Conservation (phyloP, 2,329 filamentous ascomycete species). For the Eutypa lata region DNA sequence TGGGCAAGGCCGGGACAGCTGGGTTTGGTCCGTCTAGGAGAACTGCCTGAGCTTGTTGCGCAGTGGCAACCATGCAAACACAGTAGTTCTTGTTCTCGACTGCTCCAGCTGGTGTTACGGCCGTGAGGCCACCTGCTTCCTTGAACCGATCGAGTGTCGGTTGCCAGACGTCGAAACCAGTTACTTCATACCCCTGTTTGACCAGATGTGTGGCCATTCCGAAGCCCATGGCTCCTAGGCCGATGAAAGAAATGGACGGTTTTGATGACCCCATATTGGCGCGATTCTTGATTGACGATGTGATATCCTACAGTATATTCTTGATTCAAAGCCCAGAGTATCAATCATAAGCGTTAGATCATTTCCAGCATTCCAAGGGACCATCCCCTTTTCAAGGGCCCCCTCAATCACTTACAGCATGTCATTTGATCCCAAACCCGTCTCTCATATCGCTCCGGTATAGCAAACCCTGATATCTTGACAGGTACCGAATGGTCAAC, state of each 20-base stretch:
- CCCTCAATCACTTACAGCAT: too few relatives aligned
- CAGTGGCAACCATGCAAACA: slow-evolving; percentile 74
- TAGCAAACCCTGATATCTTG: too few relatives aligned
- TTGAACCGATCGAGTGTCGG: slow-evolving; percentile 65
- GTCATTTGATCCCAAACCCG: too few relatives aligned
- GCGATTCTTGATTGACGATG: not conserved
- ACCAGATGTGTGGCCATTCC: slow-evolving; percentile 76
- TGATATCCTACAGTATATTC: too few relatives aligned
- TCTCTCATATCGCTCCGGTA: too few relatives aligned
- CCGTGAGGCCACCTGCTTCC: slow-evolving; percentile 57
- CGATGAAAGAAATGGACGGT: slow-evolving; percentile 60
- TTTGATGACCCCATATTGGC: slow-evolving; percentile 29
- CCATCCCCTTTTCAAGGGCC: too few relatives aligned
- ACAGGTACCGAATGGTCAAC: not conserved
- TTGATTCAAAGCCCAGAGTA: too few relatives aligned
- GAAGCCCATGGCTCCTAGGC: slow-evolving; percentile 79
- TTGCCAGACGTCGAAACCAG: slow-evolving; percentile 68
- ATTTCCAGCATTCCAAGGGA: too few relatives aligned
- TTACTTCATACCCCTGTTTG: slow-evolving; percentile 63
- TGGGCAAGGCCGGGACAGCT: slow-evolving; percentile 46
- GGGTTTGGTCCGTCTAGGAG: slow-evolving; percentile 58
- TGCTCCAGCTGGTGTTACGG: slow-evolving; percentile 58
- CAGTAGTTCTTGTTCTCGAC: slow-evolving; percentile 59
- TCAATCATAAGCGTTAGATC: too few relatives aligned
- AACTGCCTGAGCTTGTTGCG: slow-evolving; percentile 63